Evolutionary conservation across 345 rosid species (phyloP).

Genomic region (Diplotaxis tenuifolia): DNA sequence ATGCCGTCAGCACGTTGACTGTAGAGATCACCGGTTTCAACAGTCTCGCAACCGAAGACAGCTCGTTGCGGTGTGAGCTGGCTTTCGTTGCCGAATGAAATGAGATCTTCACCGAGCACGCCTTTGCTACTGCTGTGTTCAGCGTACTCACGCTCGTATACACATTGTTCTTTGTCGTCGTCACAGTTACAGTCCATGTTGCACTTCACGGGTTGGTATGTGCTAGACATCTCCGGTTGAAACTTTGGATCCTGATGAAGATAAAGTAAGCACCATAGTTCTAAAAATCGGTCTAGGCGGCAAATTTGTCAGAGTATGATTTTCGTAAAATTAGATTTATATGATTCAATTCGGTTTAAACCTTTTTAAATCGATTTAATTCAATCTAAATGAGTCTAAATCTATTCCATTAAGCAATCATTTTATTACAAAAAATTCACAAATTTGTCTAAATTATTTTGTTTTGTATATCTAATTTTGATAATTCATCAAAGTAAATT

Average conservation of each 20-base stretch:
- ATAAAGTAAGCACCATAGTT: too few species aligned
- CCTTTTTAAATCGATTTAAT: too few species aligned
- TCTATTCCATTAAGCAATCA: too few species aligned
- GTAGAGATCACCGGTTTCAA: conserved; percentile 89
- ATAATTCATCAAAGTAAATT: too few species aligned
- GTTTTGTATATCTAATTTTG: too few species aligned
- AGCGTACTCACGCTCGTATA: conserved; percentile 86
- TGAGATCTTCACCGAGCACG: conserved; percentile 71
- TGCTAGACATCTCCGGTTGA: conserved; percentile 68
- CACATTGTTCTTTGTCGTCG: conserved; percentile 50
- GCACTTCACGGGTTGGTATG: conserved; percentile 76
- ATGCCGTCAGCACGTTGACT: conserved; percentile 94
- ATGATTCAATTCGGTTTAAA: too few species aligned
- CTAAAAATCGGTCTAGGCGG: too few species aligned
- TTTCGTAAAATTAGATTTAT: too few species aligned
- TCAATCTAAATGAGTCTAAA: too few species aligned
- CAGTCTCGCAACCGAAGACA: conserved; percentile 84
- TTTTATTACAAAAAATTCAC: too few species aligned
- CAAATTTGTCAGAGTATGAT: too few species aligned
- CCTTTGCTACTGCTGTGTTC: conserved; percentile 93
- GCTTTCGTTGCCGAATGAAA: conserved; percentile 82
- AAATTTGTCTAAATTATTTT: too few species aligned
- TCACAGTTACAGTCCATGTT: conserved; percentile 76
- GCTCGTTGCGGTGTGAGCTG: conserved; percentile 72
- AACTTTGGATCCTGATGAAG: conserved; percentile 75